These are phyloP conservation scores for Psilocybe subaeruginosa DNA, from an alignment of 768 basidiomycete species.

Conservation along the genomic window DNA sequence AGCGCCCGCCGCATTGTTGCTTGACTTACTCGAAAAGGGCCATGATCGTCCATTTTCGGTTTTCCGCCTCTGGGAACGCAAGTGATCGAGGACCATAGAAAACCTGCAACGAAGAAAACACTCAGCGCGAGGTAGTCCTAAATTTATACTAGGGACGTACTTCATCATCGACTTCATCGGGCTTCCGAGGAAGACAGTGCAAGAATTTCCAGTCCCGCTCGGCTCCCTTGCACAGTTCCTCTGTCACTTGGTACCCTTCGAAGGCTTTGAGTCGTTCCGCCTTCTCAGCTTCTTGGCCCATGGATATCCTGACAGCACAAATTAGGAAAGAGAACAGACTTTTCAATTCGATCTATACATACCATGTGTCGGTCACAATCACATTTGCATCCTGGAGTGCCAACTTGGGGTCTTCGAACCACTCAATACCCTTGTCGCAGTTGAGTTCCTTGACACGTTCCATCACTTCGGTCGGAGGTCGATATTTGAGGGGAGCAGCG, in stretches of 20 bases:
- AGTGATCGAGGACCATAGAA: conserved; percentile 93
- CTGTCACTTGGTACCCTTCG: conserved; percentile 92
- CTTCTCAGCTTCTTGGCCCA: conserved; percentile 98
- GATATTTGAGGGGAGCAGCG: conserved; percentile 79
- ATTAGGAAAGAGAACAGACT: background rate
- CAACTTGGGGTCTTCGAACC: conserved; percentile 80
- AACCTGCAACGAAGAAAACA: conserved; percentile 50
- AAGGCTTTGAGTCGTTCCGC: conserved; percentile 86
- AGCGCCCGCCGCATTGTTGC: too few species aligned
- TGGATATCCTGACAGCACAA: conserved; percentile 77
- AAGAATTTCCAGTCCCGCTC: conserved; percentile 91
- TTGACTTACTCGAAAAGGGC: conserved; percentile 81
- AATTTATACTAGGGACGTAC: conserved; percentile 38
- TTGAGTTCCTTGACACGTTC: conserved; percentile 74
- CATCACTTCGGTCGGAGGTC: conserved; percentile 77
- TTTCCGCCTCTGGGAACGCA: conserved; percentile 94
- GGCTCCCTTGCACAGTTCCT: conserved; percentile 85
- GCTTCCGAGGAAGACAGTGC: conserved; percentile 94
- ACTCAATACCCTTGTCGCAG: conserved; percentile 73
- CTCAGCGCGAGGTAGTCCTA: background rate
- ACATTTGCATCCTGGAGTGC: conserved; percentile 91
- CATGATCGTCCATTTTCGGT: conserved; percentile 97
- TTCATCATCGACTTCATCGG: conserved; percentile 94
- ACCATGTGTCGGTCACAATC: conserved; percentile 99
- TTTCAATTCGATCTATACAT: conserved; percentile 17